Percentiles rank a stretch among this genome's conserved stretches.
Conservation (phyloP, 148 eudicot species). For the Silene conica region DNA sequence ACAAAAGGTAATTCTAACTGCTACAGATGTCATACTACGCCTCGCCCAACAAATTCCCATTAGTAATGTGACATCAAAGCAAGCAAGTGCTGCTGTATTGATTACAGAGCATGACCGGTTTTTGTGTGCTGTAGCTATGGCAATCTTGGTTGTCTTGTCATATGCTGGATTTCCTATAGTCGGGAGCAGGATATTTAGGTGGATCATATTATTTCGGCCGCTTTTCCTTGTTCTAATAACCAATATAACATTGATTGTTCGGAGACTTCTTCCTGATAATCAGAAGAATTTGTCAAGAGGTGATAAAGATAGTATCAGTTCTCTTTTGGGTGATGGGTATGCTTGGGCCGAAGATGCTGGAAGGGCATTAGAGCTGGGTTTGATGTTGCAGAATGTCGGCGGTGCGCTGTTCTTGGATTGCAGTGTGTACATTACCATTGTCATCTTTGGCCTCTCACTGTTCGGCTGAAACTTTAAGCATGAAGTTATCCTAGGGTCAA, state of each 20-base stretch:
- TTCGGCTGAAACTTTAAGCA: constrained; percentile 28
- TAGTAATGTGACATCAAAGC: constrained; percentile 35
- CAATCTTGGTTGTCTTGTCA: constrained; percentile 58
- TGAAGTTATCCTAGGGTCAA: constrained; percentile 1
- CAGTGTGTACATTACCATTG: constrained; percentile 52
- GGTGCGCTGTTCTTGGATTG: constrained; percentile 63
- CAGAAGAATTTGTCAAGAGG: constrained; percentile 22
- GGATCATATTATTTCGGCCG: constrained; percentile 56
- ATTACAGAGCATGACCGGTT: constrained; percentile 51
- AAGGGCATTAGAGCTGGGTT: constrained; percentile 54
- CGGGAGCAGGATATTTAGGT: constrained; percentile 36
- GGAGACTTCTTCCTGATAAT: constrained; percentile 38
- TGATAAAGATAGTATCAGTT: constrained; percentile 20
- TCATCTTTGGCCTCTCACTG: constrained; percentile 52
- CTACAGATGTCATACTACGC: constrained; percentile 20
- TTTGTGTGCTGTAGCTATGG: constrained; percentile 45
- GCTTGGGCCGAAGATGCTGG: constrained; percentile 57
- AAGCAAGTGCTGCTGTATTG: constrained; percentile 48
- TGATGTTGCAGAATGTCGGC: constrained; percentile 53
- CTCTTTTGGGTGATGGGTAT: constrained; percentile 33
- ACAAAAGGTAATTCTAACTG: constrained; percentile 18
- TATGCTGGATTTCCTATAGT: constrained; percentile 58
- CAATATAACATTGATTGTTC: constrained; percentile 49
- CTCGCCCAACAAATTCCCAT: constrained; percentile 22
- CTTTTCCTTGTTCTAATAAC: constrained; percentile 58